A percentile compares a stretch with the other conserved stretches of the same genome.
Evolutionary conservation across 176 grass and related monocot species (phyloP).

Genomic region (Cenchrus fungigraminus): DNA sequence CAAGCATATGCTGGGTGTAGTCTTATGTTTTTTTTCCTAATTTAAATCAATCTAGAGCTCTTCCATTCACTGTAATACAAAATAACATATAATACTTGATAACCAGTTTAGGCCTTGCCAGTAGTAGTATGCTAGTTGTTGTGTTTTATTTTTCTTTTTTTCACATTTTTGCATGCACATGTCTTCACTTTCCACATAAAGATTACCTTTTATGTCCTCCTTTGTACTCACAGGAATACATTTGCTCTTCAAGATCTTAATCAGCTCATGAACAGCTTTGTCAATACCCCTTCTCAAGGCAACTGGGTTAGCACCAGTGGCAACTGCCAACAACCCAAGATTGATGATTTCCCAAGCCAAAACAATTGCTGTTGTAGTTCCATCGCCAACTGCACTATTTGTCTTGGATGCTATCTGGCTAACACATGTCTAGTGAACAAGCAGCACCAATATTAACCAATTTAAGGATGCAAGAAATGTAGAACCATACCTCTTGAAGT

Average conservation of each 20-base stretch:
- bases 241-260: slow-evolving; percentile 67
- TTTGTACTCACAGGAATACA: slow-evolving; percentile 70
- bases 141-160: neutral
- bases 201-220: slow-evolving; percentile 85
- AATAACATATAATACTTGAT: neutral
- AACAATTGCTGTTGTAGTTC: slow-evolving; percentile 91
- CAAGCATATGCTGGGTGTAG: neutral
- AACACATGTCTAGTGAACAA: slow-evolving; percentile 34
- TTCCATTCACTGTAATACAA: neutral
- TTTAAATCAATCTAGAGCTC: neutral
- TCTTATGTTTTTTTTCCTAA: neutral
- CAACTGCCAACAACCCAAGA: slow-evolving; percentile 76
- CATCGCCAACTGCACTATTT: slow-evolving; percentile 81
- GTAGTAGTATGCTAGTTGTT: neutral
- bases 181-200: slow-evolving; percentile 12
- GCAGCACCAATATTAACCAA: neutral
- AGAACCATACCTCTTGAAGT: slow-evolving; percentile 72
- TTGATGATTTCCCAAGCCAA: slow-evolving; percentile 92
- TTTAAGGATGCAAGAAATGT: neutral
- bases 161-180: neutral
- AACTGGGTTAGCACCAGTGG: slow-evolving; percentile 82
- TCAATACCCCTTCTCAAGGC: slow-evolving; percentile 91
- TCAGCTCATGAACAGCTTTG: slow-evolving; percentile 72
- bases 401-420: slow-evolving; percentile 80
- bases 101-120: neutral